phyloP scores from a whole-genome alignment of 371 early-diverging fungal species.

The Mortierella sp. region DNA sequence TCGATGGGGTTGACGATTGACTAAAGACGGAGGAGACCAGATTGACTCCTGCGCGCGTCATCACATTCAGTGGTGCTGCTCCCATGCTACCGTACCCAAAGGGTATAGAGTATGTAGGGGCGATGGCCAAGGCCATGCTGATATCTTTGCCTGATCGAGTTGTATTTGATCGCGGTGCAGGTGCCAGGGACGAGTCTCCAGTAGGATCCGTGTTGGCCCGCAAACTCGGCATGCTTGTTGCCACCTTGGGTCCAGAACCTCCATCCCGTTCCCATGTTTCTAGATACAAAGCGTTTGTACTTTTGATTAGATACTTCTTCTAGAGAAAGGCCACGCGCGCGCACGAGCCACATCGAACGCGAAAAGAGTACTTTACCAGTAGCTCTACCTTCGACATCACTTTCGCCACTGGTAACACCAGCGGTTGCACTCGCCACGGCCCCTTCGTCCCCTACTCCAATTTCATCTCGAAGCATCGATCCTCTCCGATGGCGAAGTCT shows the following conservation, averaged over 20 bases:
- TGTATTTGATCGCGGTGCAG: background rate
- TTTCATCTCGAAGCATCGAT: background rate
- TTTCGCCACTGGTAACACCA: conserved; percentile 45
- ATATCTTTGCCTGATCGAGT: conserved; percentile 5
- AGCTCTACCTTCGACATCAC: conserved; percentile 17
- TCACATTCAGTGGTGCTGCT: conserved; percentile 9
- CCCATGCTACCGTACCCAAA: conserved; percentile 27
- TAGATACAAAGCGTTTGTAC: background rate
- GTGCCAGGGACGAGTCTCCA: conserved; percentile 8
- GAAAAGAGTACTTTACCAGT: conserved; percentile 13
- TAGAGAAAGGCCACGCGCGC: background rate
- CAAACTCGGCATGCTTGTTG: background rate
- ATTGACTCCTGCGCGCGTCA: too few relatives aligned
- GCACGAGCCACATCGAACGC: too few relatives aligned
- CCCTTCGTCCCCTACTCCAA: background rate
- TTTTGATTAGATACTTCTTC: background rate
- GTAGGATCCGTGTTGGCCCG: conserved; percentile 13
- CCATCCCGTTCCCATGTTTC: background rate
- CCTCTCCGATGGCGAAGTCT: conserved; percentile 20
- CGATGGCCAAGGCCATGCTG: background rate
- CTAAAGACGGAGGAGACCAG: too few relatives aligned
- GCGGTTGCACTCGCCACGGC: too few relatives aligned
- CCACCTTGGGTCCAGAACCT: background rate
- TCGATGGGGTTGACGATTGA: background rate
- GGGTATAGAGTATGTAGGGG: conserved; percentile 17